Base-by-base conservation (phyloP, 306 rosid species). In the Nissolia schottii region DNA sequence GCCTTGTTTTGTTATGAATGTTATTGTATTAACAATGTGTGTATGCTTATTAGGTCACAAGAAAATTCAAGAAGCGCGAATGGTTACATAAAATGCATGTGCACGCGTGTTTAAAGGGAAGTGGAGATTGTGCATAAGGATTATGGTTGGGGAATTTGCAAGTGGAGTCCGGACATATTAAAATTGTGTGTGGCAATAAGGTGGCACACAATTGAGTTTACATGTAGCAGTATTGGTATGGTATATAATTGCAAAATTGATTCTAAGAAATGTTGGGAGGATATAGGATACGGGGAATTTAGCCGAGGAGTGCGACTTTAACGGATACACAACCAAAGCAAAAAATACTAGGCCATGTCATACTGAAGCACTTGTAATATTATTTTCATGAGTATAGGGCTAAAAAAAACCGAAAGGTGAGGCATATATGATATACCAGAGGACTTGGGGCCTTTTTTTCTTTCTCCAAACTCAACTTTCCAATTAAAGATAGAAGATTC, bases 381-480 rank as follows among this genome's bases (percentile, higher is more conserved):
- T 50, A 20, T n/a, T n/a, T n/a, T 41, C 7, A 7, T 9, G 32
- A 71, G 41, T 28, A 37, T 28, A 16, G 46, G 23, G 45, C 6
- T 6, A 71, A 71, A 58, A 59, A 58, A 25, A 71, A 74, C 79
- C 64, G 24, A 74, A 74, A 66, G 67, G 50, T 41, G 50, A 55
- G 5, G 27, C 27, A 70, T 54, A 69, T n/a, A n/a, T n/a, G n/a
- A n/a, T n/a, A n/a, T 67, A 69, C 49, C 50, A 41, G 37, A 27
- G 70, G 38, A 38, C 10, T 27, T 4, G 20, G 20, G 3, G 7
- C 18, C 7, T 3, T 12, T 23, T 64, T 22, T 38, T 0, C 28
- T 18, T 7, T 29, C 3, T 11, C 3, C 29, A 20, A 29, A 12
- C 13, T 35, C 19, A n/a, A 23, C 46, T 61, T 71, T 71, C 43